Conservation (phyloP, 371 early-diverging fungal genomes). For the Dinochytrium kinnereticum region DNA sequence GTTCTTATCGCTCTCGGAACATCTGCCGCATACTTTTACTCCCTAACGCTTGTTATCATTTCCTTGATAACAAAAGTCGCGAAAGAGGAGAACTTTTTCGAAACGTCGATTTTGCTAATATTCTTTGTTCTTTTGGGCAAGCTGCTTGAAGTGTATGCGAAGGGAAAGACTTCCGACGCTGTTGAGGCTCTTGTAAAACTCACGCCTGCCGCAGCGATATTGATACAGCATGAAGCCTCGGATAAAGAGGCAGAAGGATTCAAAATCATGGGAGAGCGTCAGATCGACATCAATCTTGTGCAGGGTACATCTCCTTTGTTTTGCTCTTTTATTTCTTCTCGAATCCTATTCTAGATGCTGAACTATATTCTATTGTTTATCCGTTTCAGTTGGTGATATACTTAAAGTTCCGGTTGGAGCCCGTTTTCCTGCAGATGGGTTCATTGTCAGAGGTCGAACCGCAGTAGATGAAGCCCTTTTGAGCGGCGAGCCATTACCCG, state of each 20-base stretch:
- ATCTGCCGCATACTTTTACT: slow-evolving; percentile 80
- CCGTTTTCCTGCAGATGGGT: slow-evolving; percentile 91
- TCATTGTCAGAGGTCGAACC: slow-evolving; percentile 75
- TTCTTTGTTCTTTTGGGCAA: slow-evolving; percentile 89
- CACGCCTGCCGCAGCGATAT: slow-evolving; percentile 77
- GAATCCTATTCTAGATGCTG: slow-evolving; percentile 48
- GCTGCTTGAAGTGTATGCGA: slow-evolving; percentile 89
- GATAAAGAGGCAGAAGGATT: slow-evolving; percentile 60
- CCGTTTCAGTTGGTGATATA: slow-evolving; percentile 80
- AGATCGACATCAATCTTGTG: slow-evolving; percentile 33
- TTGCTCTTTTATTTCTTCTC: neutral
- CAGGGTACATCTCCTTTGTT: slow-evolving; percentile 29
- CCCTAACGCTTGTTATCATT: slow-evolving; percentile 50
- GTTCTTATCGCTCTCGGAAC: slow-evolving; percentile 90
- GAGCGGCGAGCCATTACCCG: slow-evolving; percentile 95
- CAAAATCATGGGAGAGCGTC: slow-evolving; percentile 72
- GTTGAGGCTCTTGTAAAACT: slow-evolving; percentile 85
- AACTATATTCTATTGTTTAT: slow-evolving; percentile 53
- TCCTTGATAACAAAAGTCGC: slow-evolving; percentile 29
- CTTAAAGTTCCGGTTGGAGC: slow-evolving; percentile 87
- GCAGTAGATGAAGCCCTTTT: slow-evolving; percentile 96
- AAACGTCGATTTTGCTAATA: slow-evolving; percentile 90
- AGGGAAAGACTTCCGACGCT: slow-evolving; percentile 88
- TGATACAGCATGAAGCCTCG: slow-evolving; percentile 56
- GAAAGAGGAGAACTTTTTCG: slow-evolving; percentile 74